Evolutionary conservation across 371 early-diverging fungal genomes (phyloP).

Genomic region (Actinomortierella ambigua): DNA sequence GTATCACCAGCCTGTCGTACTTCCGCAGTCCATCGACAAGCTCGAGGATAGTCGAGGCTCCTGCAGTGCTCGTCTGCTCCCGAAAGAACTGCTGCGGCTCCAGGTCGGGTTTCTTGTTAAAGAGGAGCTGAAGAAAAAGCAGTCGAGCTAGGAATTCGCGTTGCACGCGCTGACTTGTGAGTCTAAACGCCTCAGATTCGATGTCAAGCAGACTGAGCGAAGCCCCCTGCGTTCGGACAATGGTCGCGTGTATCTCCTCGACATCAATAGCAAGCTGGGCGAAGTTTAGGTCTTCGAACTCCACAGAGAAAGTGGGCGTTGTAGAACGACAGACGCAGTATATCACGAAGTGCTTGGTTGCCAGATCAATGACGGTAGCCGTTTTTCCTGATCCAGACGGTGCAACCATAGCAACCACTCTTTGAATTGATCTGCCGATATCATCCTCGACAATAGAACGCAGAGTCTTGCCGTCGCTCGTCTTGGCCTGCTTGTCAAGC

Average conservation of each 20-base stretch:
- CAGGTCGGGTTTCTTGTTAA: constrained; percentile 16
- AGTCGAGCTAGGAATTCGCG: constrained; percentile 25
- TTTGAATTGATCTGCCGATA: constrained; percentile 1
- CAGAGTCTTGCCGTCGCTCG: constrained; percentile 10
- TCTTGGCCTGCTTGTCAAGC: constrained; percentile 21
- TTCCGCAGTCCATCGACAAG: constrained; percentile 11
- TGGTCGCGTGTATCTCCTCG: not conserved
- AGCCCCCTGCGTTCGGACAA: not conserved
- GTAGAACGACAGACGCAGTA: constrained; percentile 15
- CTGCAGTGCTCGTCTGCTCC: constrained; percentile 24
- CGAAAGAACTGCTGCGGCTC: constrained; percentile 28
- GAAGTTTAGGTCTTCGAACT: constrained; percentile 14
- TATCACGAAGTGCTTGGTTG: constrained; percentile 23
- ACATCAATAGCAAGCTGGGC: constrained; percentile 6
- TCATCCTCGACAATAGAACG: constrained; percentile 15
- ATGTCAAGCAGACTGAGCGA: not conserved
- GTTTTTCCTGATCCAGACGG: constrained; percentile 33
- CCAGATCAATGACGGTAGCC: constrained; percentile 24
- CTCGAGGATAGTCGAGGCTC: constrained; percentile 11
- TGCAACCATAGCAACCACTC: constrained; percentile 25
- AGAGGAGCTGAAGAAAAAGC: constrained; percentile 12
- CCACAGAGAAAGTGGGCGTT: not conserved
- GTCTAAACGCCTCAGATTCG: constrained; percentile 1
- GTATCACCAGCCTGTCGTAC: too few species aligned
- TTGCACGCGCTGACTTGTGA: constrained; percentile 6